A percentile compares a stretch with the other conserved stretches of the same genome.
Conservation (phyloP, 306 rosid species). For the Pachyrhizus erosus region DNA sequence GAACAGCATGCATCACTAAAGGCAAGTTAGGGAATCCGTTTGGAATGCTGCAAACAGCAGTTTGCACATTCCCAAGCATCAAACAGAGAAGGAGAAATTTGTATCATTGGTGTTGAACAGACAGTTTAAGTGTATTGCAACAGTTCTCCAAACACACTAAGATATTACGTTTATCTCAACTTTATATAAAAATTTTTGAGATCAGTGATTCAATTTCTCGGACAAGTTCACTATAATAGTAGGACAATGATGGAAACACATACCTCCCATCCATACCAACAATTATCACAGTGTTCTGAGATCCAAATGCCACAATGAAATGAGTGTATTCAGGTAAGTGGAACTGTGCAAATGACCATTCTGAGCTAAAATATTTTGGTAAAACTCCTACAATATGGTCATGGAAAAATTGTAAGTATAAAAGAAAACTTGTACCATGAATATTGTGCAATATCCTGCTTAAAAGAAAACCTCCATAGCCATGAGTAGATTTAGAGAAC, state of each 20-base stretch:
- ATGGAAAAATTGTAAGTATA: conserved; percentile 28
- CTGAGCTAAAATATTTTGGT: conserved; percentile 98
- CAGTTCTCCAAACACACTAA: not conserved
- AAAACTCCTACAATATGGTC: conserved; percentile 65
- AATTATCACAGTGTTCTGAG: conserved; percentile 69
- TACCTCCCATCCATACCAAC: conserved; percentile 97
- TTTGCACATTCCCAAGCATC: too few relatives aligned
- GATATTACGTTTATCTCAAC: conserved; percentile 15
- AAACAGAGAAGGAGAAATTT: too few relatives aligned
- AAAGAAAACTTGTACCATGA: not conserved
- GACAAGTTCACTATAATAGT: conserved; percentile 1
- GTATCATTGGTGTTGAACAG: too few relatives aligned
- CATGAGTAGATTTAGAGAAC: conserved; percentile 21
- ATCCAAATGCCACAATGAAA: conserved; percentile 88
- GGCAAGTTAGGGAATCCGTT: too few relatives aligned
- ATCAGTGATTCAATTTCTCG: conserved; percentile 4
- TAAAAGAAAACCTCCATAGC: conserved; percentile 31
- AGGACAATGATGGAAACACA: conserved; percentile 25
- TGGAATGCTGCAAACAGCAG: too few relatives aligned
- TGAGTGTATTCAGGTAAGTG: conserved; percentile 76
- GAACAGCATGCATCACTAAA: not conserved
- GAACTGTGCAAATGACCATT: conserved; percentile 96
- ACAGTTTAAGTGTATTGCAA: too few relatives aligned
- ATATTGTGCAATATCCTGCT: conserved; percentile 7
- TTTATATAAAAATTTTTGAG: conserved; percentile 30